These are phyloP conservation scores for Clarireedia monteithiana DNA, from an alignment of 2,329 filamentous ascomycete species.

Conservation along the genomic window DNA sequence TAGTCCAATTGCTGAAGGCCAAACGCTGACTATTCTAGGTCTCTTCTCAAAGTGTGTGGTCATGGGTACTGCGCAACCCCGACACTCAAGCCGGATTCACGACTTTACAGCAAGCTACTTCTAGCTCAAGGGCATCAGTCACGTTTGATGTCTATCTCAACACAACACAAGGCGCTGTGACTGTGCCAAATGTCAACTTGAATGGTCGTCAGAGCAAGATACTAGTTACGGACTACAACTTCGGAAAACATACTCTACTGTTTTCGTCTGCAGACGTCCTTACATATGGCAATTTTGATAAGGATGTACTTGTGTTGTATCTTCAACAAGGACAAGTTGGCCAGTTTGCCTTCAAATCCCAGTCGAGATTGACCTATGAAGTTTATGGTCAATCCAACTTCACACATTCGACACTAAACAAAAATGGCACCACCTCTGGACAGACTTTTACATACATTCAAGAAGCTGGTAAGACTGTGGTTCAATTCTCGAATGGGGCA, in stretches of 20 bases:
- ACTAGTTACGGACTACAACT: constrained; percentile 43
- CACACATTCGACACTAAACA: constrained; percentile 24
- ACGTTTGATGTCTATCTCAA: constrained; percentile 40
- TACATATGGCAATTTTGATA: constrained; percentile 39
- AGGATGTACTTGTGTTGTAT: constrained; percentile 41
- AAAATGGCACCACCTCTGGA: constrained; percentile 21
- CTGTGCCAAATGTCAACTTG: constrained; percentile 39
- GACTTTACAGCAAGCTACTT: constrained; percentile 39
- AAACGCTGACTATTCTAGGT: constrained; percentile 15
- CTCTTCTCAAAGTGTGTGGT: constrained; percentile 35
- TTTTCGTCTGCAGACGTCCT: constrained; percentile 45
- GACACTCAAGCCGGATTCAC: constrained; percentile 41
- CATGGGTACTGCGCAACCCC: constrained; percentile 45
- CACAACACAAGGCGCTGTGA: constrained; percentile 38
- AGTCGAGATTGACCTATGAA: constrained; percentile 31
- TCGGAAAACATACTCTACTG: constrained; percentile 39
- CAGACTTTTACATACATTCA: constrained; percentile 40
- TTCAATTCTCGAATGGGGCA: constrained; percentile 40
- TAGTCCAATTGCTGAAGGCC: background rate
- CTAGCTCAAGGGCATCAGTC: constrained; percentile 36
- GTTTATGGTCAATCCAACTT: constrained; percentile 35
- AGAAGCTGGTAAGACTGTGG: constrained; percentile 35
- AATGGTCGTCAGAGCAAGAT: constrained; percentile 46
- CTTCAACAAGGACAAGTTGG: constrained; percentile 40
- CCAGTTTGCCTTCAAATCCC: constrained; percentile 40